Evolutionary conservation across 192 early-diverging fungal species (phyloP), one percentile per base, ranked within the genome.

Genomic region (Paraglomus brasilianum): DNA sequence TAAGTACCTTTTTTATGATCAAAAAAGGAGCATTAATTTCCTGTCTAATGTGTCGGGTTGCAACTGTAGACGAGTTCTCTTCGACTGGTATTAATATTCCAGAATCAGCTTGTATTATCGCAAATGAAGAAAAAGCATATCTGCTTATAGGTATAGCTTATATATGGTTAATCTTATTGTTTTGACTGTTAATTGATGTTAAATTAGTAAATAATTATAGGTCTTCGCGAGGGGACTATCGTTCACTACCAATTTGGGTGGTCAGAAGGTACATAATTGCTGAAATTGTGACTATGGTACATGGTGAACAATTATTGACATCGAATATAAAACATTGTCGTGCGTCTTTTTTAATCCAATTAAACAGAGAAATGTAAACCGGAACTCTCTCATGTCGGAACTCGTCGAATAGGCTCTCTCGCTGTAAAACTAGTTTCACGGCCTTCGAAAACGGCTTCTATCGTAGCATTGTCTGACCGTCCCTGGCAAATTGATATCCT

Each of bases 381-480:
- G 44, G 8, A 30, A 1, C 43, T 63, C 13, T 8, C 19, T 17
- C 22, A 24, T 19, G 21, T 45, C 14, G 5, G 22, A 24, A 13
- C 24, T 19, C 19, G 61, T n/a, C 41, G 61, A 24, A 63, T 63
- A 36, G 61, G 61, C 9, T 47, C 61, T 30, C 47, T 46, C 21
- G 43, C 61, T 21, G 61, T 63, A 4, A 63, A 63, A 30, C 47
- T 63, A 47, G 47, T 63, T 63, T 15, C 39, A 36, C 61, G 43
- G 15, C 8, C 44, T 45, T 17, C 41, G 47, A 47, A 45, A 24
- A 22, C 24, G 39, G 5, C 53, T 17, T 17, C 17, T 40, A 46
- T 30, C 1, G 47, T 36, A 47, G 61, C 61, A 2, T 46, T 63
- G n/a, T 63, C 61, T 22, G 61, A 63, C 22, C 19, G 61, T n/a